phyloP scores from a whole-genome alignment of 352 stramenopile species.

The Phytopythium oedochilum region DNA sequence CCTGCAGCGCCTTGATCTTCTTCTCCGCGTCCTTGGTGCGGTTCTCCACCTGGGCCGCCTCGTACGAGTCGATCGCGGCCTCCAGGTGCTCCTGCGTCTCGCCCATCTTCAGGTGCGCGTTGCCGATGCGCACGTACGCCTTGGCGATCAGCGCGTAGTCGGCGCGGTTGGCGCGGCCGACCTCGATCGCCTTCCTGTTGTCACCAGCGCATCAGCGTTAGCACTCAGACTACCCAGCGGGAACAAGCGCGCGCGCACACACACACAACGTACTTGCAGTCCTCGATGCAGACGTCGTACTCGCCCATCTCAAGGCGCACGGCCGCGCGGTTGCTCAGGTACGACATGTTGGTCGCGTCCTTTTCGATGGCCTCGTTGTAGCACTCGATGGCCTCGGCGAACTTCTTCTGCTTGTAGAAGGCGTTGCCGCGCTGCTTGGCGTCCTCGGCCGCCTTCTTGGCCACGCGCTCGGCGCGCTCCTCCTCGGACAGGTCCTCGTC shows the following conservation, averaged over 20 bases:
- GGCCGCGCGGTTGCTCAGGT: slow-evolving; percentile 96
- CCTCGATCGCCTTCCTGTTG: slow-evolving; percentile 90
- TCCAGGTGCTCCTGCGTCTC: slow-evolving; percentile 84
- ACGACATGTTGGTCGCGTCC: slow-evolving; percentile 96
- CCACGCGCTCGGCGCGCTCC: slow-evolving; percentile 53
- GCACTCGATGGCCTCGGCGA: slow-evolving; percentile 89
- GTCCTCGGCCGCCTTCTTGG: slow-evolving; percentile 74
- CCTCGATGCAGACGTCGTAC: slow-evolving; percentile 91
- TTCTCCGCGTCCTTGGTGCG: slow-evolving; percentile 91
- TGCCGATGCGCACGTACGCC: slow-evolving; percentile 94
- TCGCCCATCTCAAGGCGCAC: slow-evolving; percentile 97
- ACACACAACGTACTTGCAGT: slow-evolving; percentile 78
- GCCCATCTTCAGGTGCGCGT: slow-evolving; percentile 95
- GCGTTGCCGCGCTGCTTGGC: slow-evolving; percentile 96
- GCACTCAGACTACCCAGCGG: slow-evolving; percentile 8
- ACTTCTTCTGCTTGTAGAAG: slow-evolving; percentile 98
- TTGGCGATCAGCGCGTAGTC: slow-evolving; percentile 97
- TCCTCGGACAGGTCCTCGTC: slow-evolving; percentile 87
- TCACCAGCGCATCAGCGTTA: no score
- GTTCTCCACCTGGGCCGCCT: slow-evolving; percentile 85
- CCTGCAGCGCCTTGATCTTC: slow-evolving; percentile 94
- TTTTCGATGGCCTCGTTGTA: slow-evolving; percentile 97
- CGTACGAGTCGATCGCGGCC: slow-evolving; percentile 84
- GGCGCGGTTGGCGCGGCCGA: slow-evolving; percentile 92
- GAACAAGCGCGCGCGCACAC: neutral